Base-by-base conservation (phyloP, 1,139 yeast genomes). In the Diutina neorugosa region DNA sequence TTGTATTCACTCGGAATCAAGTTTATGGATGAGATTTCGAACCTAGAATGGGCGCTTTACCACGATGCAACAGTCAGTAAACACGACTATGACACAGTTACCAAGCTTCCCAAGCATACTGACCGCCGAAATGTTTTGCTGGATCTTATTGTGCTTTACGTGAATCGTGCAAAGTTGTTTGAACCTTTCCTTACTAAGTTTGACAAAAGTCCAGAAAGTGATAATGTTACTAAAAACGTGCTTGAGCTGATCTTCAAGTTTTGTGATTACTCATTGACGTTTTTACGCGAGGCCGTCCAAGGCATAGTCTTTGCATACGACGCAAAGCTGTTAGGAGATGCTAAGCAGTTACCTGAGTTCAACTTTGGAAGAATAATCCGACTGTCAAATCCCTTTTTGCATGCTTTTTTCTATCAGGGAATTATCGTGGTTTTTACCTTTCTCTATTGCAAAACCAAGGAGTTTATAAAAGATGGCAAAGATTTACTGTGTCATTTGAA, bases 371-470 rank as follows among this genome's bases (percentile, higher is more conserved):
- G 66, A 54, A 59, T 68, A 25, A 70, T 73, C 58, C 59, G 74
- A 51, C 59, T 63, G 3, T 63, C 64, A 51, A 75, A 70, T 58
- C 82, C 82, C 20, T 76, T 76, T 56, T 68, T 77, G 54, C 75
- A 74, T 57, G 69, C 78, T 1, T 77, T 76, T 52, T 65, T 76
- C 18, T 77, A 77, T 60, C 82, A 78, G 58, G 80, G 81, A 1
- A 66, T 78, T 50, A 74, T 78, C 54, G 81, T 77, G 21, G 68
- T 74, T 18, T 78, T 74, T 61, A 76, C 81, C 0, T 64, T 77
- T 56, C 63, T 78, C 57, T 77, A 76, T 59, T 66, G 73, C 55
- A 74, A 73, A 41, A 69, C 65, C 48, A 66, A 66, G 41, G 72
- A 69, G 23, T 69, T 77, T 55, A 61, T 71, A 31, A 58, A 59